Conservation (phyloP, 768 basidiomycete species). For the Goffeauzyma gilvescens region DNA sequence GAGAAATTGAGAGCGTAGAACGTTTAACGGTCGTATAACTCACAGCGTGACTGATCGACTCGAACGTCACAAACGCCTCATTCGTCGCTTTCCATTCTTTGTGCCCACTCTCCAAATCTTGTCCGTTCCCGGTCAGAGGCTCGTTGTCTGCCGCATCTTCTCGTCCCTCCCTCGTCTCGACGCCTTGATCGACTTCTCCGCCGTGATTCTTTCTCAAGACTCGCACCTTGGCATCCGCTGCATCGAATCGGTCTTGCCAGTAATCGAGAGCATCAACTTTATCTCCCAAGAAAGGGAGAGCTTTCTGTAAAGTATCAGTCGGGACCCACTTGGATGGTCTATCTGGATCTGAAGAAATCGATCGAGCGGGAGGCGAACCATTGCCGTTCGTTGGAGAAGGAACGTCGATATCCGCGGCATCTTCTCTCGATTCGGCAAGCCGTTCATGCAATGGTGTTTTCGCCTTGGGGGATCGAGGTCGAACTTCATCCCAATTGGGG, state of each 20-base stretch:
- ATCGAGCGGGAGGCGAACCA: too few relatives aligned
- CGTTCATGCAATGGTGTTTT: too few relatives aligned
- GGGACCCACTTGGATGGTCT: conserved; percentile 7
- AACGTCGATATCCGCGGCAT: too few relatives aligned
- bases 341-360: too few relatives aligned
- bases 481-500: conserved; percentile 10
- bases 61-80: conserved; percentile 86
- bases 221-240: conserved; percentile 66
- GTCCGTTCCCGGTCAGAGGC: too few relatives aligned
- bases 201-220: conserved; percentile 40
- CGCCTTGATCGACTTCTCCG: neutral
- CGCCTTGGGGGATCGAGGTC: too few relatives aligned
- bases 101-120: neutral
- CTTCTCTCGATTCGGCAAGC: too few relatives aligned
- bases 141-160: too few relatives aligned
- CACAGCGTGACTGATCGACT: conserved; percentile 82
- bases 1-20: too few relatives aligned
- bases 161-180: too few relatives aligned
- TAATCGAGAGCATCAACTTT: conserved; percentile 80
- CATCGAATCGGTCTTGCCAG: conserved; percentile 57
- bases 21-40: too few relatives aligned
- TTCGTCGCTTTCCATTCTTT: conserved; percentile 44
- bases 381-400: too few relatives aligned
- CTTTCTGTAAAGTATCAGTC: neutral
- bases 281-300: conserved; percentile 14